These are phyloP conservation scores for Lentithecium fluviatile DNA, from an alignment of 495 filamentous ascomycete genomes.

Conservation along the genomic window DNA sequence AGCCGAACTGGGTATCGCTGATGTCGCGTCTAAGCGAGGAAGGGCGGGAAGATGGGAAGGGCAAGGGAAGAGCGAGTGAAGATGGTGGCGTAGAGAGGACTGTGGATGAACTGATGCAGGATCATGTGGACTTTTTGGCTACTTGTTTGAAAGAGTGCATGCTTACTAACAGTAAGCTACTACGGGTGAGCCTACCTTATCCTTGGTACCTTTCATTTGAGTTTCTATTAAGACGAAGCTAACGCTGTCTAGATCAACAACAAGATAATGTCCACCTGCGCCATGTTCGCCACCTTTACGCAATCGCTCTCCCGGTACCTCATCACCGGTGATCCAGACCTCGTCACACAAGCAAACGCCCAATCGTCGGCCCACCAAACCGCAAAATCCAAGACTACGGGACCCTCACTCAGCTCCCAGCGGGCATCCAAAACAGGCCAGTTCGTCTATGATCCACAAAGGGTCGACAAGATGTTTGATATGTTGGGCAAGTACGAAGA, in stretches of 20 bases:
- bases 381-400: conserved; percentile 37
- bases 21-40: conserved; percentile 77
- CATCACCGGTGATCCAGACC: conserved; percentile 70
- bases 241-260: conserved; percentile 79
- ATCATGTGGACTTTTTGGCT: conserved; percentile 97
- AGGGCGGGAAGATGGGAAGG: conserved; percentile 46
- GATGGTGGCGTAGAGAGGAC: conserved; percentile 61
- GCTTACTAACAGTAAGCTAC: conserved; percentile 90
- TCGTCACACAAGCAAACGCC: conserved; percentile 49
- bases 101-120: conserved; percentile 97
- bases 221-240: neutral
- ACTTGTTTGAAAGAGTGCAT: conserved; percentile 98
- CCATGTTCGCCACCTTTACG: conserved; percentile 86
- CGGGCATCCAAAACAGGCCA: conserved; percentile 39
- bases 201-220: neutral
- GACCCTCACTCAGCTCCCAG: conserved; percentile 40
- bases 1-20: conserved; percentile 92
- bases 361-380: conserved; percentile 15
- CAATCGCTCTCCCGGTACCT: conserved; percentile 74
- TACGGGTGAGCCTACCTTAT: conserved; percentile 62
- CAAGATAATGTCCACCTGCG: conserved; percentile 89
- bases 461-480: conserved; percentile 77
- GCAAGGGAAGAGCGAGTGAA: conserved; percentile 37
- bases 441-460: conserved; percentile 55
- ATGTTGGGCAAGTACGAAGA: conserved; percentile 83